These are phyloP conservation scores for Phoma sp. DNA, from an alignment of 2,329 filamentous ascomycete genomes.

Conservation along the genomic window DNA sequence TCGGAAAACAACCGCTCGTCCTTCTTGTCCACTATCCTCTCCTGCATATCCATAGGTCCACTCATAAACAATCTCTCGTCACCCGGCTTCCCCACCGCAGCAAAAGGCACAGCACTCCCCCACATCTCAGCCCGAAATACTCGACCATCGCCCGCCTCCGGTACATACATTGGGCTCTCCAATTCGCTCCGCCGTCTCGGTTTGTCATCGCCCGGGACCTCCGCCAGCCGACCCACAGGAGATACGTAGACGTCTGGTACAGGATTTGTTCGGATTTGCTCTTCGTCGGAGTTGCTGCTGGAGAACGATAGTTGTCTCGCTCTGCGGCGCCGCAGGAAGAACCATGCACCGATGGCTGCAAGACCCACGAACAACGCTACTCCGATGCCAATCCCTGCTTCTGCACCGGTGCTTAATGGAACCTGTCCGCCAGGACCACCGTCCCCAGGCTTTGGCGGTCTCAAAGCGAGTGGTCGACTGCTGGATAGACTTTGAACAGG, in stretches of 20 bases:
- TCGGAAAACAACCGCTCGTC: conserved; percentile 12
- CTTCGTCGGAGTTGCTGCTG: conserved; percentile 22
- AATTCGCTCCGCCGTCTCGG: conserved; percentile 16
- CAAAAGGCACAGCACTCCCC: conserved; percentile 15
- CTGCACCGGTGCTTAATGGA: conserved; percentile 20
- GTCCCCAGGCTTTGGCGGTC: not conserved
- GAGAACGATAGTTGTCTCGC: conserved; percentile 4
- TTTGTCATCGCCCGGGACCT: conserved; percentile 13
- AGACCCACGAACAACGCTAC: conserved; percentile 22
- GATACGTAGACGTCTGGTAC: conserved; percentile 15
- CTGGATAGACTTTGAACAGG: conserved; percentile 8
- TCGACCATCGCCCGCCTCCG: conserved; percentile 13
- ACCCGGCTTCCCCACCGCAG: not conserved
- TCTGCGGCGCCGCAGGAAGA: conserved; percentile 20
- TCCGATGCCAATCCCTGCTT: conserved; percentile 28
- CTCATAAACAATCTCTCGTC: conserved; percentile 22
- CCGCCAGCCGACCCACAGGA: not conserved
- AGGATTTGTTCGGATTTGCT: conserved; percentile 15
- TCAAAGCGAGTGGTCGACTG: not conserved
- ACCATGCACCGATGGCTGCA: conserved; percentile 20
- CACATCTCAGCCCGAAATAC: conserved; percentile 22
- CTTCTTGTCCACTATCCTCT: conserved; percentile 9
- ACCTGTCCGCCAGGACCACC: not conserved
- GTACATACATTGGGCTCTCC: conserved; percentile 16
- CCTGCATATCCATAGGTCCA: conserved; percentile 20